Conservation (phyloP, 768 basidiomycete species). For the Termitomyces sp. region DNA sequence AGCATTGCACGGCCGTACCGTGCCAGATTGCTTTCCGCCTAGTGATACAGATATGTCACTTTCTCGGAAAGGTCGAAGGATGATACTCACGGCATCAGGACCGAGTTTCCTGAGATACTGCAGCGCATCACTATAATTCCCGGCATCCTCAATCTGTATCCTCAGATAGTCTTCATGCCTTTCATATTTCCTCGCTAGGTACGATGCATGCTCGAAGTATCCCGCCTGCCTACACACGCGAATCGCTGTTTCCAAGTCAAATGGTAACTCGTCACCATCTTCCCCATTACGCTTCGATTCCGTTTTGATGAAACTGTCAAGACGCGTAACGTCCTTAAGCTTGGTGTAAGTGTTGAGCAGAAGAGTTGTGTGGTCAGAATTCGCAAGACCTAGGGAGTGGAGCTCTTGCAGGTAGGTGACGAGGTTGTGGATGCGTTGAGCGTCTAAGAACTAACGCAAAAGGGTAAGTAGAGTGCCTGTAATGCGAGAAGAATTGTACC, state of each 20-base stretch:
- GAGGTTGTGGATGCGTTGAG: conserved; percentile 92
- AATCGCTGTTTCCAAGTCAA: conserved; percentile 96
- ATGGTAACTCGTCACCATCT: conserved; percentile 73
- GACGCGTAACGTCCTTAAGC: conserved; percentile 82
- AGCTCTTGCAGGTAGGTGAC: conserved; percentile 95
- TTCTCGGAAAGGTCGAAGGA: conserved; percentile 11
- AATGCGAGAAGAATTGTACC: conserved; percentile 37
- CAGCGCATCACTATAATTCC: conserved; percentile 77
- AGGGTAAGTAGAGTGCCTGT: background rate
- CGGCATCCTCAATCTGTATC: conserved; percentile 92
- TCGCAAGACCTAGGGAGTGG: conserved; percentile 85
- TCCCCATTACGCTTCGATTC: conserved; percentile 58
- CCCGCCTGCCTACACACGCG: conserved; percentile 95
- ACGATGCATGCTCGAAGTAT: conserved; percentile 92
- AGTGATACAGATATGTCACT: background rate
- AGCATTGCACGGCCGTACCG: conserved; percentile 88
- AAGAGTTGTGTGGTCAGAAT: conserved; percentile 94
- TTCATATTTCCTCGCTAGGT: conserved; percentile 88
- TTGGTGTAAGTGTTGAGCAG: conserved; percentile 98
- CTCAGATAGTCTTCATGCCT: conserved; percentile 90
- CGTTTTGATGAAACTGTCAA: conserved; percentile 91
- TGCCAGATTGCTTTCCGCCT: conserved; percentile 86
- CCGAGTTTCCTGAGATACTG: conserved; percentile 77
- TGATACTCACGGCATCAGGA: conserved; percentile 63
- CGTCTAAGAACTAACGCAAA: conserved; percentile 81